Percentiles rank a stretch among this genome's conserved stretches.
phyloP scores from a whole-genome alignment of 108 stramenopile species.

The Phaeodactylum tricornutum region DNA sequence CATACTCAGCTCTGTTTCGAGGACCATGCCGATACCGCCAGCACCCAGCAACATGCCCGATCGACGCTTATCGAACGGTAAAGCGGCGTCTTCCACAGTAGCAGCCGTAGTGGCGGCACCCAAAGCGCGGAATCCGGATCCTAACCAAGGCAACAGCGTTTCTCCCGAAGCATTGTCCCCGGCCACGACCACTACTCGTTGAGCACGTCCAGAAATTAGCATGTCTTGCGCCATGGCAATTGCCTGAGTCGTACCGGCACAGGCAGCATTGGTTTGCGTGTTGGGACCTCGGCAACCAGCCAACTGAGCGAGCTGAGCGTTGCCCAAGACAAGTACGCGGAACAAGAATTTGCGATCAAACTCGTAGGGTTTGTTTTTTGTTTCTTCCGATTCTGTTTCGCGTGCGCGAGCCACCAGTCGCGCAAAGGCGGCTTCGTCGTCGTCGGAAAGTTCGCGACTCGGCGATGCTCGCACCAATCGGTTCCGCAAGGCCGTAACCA shows the following conservation, averaged over 20 bases:
- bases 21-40: conserved; percentile 87
- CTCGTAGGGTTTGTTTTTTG: conserved; percentile 51
- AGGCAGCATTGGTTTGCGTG: conserved; percentile 96
- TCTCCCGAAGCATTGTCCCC: conserved; percentile 91
- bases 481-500: conserved; percentile 68
- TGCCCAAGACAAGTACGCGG: conserved; percentile 88
- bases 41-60: conserved; percentile 93
- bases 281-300: conserved; percentile 93
- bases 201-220: conserved; percentile 85
- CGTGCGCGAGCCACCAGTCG: conserved; percentile 52
- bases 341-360: conserved; percentile 98
- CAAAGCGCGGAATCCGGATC: conserved; percentile 89
- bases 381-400: conserved; percentile 34
- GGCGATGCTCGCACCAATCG: conserved; percentile 65
- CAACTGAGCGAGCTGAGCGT: conserved; percentile 94
- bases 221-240: conserved; percentile 95
- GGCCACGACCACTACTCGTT: conserved; percentile 90
- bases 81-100: conserved; percentile 73
- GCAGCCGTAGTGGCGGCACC: conserved; percentile 83
- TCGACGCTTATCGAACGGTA: conserved; percentile 89
- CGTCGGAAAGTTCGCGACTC: conserved; percentile 56
- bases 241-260: conserved; percentile 93
- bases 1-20: conserved; percentile 78
- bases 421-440: conserved; percentile 82
- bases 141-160: conserved; percentile 89